Evolutionary conservation across 176 grass and related monocot species (phyloP).

Genomic region (Raddia guianensis): DNA sequence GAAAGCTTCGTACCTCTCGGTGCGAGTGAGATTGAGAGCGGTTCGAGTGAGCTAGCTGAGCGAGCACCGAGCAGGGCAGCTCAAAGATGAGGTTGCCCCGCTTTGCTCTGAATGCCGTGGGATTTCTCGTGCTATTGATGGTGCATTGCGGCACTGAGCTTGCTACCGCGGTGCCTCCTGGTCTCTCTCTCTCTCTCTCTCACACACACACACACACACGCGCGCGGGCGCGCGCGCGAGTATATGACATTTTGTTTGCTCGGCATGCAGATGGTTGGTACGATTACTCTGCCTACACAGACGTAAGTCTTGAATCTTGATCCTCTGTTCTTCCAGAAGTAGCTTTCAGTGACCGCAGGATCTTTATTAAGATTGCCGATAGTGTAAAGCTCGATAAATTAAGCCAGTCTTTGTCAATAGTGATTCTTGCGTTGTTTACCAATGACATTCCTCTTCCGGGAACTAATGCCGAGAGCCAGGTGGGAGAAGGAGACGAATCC

Average conservation of each 20-base stretch:
- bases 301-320: conserved; percentile 46
- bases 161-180: conserved; percentile 44
- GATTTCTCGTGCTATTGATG: conserved; percentile 36
- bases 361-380: background rate
- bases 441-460: background rate
- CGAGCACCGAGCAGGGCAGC: background rate
- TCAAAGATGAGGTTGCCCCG: conserved; percentile 24
- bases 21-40: background rate
- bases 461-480: conserved; percentile 24
- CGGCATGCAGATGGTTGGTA: conserved; percentile 58
- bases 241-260: background rate
- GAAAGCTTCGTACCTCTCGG: background rate
- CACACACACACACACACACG: background rate
- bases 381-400: background rate
- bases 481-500: conserved; percentile 29
- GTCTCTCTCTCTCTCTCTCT: background rate
- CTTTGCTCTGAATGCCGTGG: conserved; percentile 7
- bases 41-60: conserved; percentile 1
- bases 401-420: conserved; percentile 6
- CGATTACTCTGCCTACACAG: conserved; percentile 64
- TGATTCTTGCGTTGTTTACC: conserved; percentile 29
- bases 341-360: background rate
- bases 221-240: too few species aligned
- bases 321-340: background rate
- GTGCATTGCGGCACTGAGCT: conserved; percentile 38